A percentile compares a stretch with the other conserved stretches of the same genome.
phyloP scores from a whole-genome alignment of 2,329 filamentous ascomycete species.

The Colletotrichum eremochloae region DNA sequence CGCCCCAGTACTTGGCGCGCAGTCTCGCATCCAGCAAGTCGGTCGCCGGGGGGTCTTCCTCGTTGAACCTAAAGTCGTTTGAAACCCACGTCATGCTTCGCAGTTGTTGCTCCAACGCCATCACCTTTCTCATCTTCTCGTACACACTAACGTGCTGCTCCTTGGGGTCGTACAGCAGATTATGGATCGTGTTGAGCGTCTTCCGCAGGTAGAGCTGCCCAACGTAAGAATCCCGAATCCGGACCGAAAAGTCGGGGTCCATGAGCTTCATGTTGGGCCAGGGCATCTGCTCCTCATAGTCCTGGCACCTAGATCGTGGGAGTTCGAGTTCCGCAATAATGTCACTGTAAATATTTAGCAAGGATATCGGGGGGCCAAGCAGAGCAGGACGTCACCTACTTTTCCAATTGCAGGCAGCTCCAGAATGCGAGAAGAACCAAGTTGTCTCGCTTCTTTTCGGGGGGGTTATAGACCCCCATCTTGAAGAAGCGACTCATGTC shows the following conservation, averaged over 20 bases:
- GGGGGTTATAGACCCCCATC: slow-evolving; percentile 54
- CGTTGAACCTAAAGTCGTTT: slow-evolving; percentile 67
- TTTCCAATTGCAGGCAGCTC: slow-evolving; percentile 94
- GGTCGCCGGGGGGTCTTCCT: slow-evolving; percentile 76
- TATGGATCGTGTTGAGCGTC: slow-evolving; percentile 74
- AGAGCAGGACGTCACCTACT: slow-evolving; percentile 59
- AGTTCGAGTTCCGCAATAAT: slow-evolving; percentile 87
- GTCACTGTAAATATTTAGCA: slow-evolving; percentile 69
- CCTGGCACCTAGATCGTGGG: slow-evolving; percentile 72
- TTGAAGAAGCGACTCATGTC: slow-evolving; percentile 63
- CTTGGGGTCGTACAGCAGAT: slow-evolving; percentile 65
- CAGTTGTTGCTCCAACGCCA: slow-evolving; percentile 44
- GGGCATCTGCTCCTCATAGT: slow-evolving; percentile 74
- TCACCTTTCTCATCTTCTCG: slow-evolving; percentile 61
- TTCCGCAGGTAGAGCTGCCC: slow-evolving; percentile 75
- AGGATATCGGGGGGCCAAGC: no score
- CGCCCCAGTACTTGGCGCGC: slow-evolving; percentile 95
- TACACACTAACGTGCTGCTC: slow-evolving; percentile 49
- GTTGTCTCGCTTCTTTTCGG: slow-evolving; percentile 68
- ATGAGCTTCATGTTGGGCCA: slow-evolving; percentile 70
- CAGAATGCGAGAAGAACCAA: slow-evolving; percentile 84
- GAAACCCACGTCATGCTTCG: slow-evolving; percentile 61
- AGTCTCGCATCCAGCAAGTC: slow-evolving; percentile 88
- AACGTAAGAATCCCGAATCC: slow-evolving; percentile 70
- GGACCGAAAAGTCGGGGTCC: slow-evolving; percentile 57